Percentiles rank a stretch among this genome's conserved stretches.
These are phyloP conservation scores for Emericellopsis atlantica DNA, from an alignment of 2,329 filamentous ascomycete genomes.

Conservation along the genomic window DNA sequence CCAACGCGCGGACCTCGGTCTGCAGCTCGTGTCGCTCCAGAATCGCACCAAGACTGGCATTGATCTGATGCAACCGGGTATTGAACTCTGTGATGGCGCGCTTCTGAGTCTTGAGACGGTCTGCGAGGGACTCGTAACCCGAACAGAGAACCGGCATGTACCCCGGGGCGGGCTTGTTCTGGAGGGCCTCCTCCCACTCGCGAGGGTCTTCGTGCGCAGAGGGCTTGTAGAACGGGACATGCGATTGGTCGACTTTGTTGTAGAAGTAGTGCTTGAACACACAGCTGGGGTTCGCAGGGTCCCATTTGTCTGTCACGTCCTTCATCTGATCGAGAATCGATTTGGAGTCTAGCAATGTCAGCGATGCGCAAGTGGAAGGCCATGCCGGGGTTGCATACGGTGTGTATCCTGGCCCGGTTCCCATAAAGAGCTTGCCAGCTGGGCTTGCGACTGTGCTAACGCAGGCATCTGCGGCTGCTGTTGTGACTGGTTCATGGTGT, in stretches of 20 bases:
- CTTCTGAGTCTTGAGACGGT: conserved; percentile 61
- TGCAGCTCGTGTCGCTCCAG: conserved; percentile 66
- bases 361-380: background rate
- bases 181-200: conserved; percentile 75
- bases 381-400: conserved; percentile 20
- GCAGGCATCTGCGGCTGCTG: conserved; percentile 28
- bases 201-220: conserved; percentile 57
- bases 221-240: conserved; percentile 66
- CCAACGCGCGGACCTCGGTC: conserved; percentile 60
- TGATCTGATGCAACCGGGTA: conserved; percentile 65
- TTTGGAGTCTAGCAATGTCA: conserved; percentile 40
- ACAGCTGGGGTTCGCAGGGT: conserved; percentile 53
- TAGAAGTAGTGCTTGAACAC: conserved; percentile 79
- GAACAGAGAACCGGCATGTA: conserved; percentile 67
- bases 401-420: conserved; percentile 36
- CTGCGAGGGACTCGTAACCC: conserved; percentile 60
- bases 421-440: conserved; percentile 38
- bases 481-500: conserved; percentile 17
- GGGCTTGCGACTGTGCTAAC: conserved; percentile 30
- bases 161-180: conserved; percentile 63
- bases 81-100: conserved; percentile 58
- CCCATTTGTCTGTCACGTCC: conserved; percentile 61
- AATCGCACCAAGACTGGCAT: conserved; percentile 58
- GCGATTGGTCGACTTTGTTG: conserved; percentile 65
- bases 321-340: conserved; percentile 63